Evolutionary conservation across 2,329 filamentous ascomycete species (phyloP), one percentile per base, ranked within the genome.

Genomic region (Fusarium sp.): DNA sequence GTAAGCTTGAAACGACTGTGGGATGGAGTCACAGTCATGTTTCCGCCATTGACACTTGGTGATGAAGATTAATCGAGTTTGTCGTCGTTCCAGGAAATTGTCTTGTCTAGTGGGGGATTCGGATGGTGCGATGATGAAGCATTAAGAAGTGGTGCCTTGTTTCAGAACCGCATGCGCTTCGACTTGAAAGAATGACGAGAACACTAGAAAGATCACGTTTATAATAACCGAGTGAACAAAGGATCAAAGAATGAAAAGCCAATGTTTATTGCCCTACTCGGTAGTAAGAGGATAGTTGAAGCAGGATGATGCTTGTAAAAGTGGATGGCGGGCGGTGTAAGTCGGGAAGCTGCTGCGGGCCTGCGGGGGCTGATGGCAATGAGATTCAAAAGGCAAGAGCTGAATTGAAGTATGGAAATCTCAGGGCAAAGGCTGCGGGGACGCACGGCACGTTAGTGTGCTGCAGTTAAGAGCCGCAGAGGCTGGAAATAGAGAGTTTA

Each of bases 1-100:
- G 92, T 94, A 71, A 90, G 79, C 80, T 89, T 91, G 70, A 92
- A 82, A 75, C 86, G 86, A 75, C 82, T 84, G 74, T 84, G 84
- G 67, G 79, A 79, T 64, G 87, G 86, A 80, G 86, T 88, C 65
- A 84, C 82, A 73, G 85, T 83, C 87, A 89, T 89, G 74, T 79
- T 82, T 74, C 76, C 78, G 82, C 85, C 86, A 88, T 88, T 82
- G 82, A 81, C 79, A 67, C 64, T 62, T 66, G 68, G 49, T 39
- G 51, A 63, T 48, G 44, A 24, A 32, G 33, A 33, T 47, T 67
- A 63, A 62, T 47, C 60, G 46, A 44, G 45, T 40, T 58, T 64
- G 56, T 58, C 46, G 61, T 61, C 5, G 28, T 30, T 30, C 15
- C 35, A 43, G 47, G 48, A 37, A 19, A 47, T 52, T 43, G 62